Conservation (phyloP, 495 filamentous ascomycete species). For the Trichoderma virens region DNA sequence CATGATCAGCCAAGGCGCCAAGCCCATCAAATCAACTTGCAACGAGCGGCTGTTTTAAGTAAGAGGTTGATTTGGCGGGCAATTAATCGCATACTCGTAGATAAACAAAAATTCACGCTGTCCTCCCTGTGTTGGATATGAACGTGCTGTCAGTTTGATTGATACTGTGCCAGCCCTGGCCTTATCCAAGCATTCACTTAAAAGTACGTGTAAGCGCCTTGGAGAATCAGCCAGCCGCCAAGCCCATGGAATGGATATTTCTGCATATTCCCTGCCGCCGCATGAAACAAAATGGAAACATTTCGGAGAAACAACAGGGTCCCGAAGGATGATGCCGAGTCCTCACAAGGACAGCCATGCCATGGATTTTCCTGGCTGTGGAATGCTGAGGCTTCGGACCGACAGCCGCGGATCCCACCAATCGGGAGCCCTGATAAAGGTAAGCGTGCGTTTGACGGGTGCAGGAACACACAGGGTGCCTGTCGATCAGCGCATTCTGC, state of each 20-base stretch:
- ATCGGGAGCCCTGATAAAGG: background rate
- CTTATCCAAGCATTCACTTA: background rate
- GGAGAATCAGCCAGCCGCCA: background rate
- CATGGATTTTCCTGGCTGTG: no score
- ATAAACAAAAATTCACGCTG: no score
- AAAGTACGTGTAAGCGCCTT: background rate
- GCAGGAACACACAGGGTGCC: background rate
- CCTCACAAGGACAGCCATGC: no score
- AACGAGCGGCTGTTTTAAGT: background rate
- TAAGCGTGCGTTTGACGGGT: background rate
- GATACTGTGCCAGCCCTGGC: background rate
- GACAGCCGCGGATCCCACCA: background rate
- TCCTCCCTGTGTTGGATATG: no score
- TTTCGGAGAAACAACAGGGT: no score
- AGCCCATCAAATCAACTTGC: background rate
- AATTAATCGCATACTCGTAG: no score
- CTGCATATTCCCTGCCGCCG: background rate
- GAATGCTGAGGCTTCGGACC: background rate
- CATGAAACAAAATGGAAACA: background rate
- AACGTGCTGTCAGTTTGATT: no score
- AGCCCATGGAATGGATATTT: background rate
- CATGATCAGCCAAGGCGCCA: background rate
- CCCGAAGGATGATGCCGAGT: no score
- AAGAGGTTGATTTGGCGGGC: background rate
- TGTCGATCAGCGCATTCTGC: background rate